Conservation (phyloP, 176 grass and related monocot genomes). For the Dactylis glomerata region DNA sequence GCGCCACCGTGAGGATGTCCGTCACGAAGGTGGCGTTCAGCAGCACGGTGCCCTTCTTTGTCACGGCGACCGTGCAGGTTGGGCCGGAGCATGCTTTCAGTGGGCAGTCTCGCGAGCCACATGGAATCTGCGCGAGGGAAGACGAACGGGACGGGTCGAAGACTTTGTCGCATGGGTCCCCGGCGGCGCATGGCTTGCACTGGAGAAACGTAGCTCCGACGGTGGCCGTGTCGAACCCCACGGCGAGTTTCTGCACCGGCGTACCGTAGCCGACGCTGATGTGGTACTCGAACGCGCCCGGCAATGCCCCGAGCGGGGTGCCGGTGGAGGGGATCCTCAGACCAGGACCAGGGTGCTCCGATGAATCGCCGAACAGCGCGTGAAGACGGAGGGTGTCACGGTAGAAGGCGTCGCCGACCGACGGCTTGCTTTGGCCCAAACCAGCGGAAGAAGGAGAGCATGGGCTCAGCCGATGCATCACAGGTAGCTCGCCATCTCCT, state of each 20-base stretch:
- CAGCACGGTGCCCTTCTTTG: conserved; percentile 42
- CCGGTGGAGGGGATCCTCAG: too few relatives aligned
- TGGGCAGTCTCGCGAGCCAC: conserved; percentile 39
- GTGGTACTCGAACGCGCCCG: conserved; percentile 31
- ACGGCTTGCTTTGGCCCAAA: background rate
- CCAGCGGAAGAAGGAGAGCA: background rate
- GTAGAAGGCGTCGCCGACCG: background rate
- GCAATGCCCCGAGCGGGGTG: background rate
- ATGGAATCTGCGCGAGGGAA: conserved; percentile 30
- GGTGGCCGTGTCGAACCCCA: background rate
- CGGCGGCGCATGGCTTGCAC: conserved; percentile 40
- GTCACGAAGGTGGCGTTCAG: conserved; percentile 36
- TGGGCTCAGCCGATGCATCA: conserved; percentile 12
- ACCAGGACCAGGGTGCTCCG: too few relatives aligned
- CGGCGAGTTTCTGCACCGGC: conserved; percentile 27
- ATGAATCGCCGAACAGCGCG: background rate
- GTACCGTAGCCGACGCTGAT: conserved; percentile 50
- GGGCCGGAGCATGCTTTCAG: background rate
- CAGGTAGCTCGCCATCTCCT: background rate
- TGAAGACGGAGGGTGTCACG: background rate
- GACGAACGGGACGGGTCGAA: conserved; percentile 47
- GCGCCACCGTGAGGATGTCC: conserved; percentile 36
- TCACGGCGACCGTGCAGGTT: conserved; percentile 11
- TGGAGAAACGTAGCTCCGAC: conserved; percentile 15
- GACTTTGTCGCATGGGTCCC: background rate